Percentiles rank a stretch among this genome's conserved stretches.
These are phyloP conservation scores for Verticillium tricorpus DNA, from an alignment of 2,329 filamentous ascomycete species.

Conservation along the genomic window DNA sequence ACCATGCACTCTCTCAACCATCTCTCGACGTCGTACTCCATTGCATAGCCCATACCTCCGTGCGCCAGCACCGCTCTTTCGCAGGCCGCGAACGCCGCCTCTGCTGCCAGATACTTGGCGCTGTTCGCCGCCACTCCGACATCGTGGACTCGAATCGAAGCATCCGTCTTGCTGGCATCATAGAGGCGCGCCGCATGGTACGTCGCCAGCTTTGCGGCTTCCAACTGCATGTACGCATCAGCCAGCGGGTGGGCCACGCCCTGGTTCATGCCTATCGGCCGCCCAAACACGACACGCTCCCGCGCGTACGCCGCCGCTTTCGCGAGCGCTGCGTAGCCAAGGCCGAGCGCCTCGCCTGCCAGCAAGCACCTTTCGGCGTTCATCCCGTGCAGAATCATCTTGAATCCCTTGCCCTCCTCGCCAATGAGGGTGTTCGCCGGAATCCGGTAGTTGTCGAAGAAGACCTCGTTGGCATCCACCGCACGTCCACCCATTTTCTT, in stretches of 20 bases:
- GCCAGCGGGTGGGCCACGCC: conserved; percentile 62
- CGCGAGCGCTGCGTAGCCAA: conserved; percentile 68
- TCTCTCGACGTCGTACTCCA: conserved; percentile 61
- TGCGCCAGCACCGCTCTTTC: conserved; percentile 56
- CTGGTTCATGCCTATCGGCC: conserved; percentile 63
- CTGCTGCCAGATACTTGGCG: conserved; percentile 66
- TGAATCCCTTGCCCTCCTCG: conserved; percentile 71
- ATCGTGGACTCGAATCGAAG: conserved; percentile 46
- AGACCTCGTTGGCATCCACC: conserved; percentile 82
- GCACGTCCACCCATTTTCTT: conserved; percentile 83
- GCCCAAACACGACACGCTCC: conserved; percentile 61
- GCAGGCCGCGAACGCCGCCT: conserved; percentile 59
- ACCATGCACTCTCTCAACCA: conserved; percentile 63
- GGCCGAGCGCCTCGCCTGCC: conserved; percentile 73
- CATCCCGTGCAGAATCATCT: conserved; percentile 74
- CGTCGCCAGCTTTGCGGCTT: conserved; percentile 60
- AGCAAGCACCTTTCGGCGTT: conserved; percentile 73
- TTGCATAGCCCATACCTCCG: conserved; percentile 62
- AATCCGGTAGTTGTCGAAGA: conserved; percentile 75
- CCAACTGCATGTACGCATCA: conserved; percentile 60
- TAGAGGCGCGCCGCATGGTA: conserved; percentile 63
- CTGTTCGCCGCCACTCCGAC: conserved; percentile 64
- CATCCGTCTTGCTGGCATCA: conserved; percentile 47
- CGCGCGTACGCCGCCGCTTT: conserved; percentile 62
- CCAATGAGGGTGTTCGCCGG: conserved; percentile 63